A percentile compares a stretch with the other conserved stretches of the same genome.
Conservation (phyloP, 345 rosid genomes). For the Mercurialis annua region DNA sequence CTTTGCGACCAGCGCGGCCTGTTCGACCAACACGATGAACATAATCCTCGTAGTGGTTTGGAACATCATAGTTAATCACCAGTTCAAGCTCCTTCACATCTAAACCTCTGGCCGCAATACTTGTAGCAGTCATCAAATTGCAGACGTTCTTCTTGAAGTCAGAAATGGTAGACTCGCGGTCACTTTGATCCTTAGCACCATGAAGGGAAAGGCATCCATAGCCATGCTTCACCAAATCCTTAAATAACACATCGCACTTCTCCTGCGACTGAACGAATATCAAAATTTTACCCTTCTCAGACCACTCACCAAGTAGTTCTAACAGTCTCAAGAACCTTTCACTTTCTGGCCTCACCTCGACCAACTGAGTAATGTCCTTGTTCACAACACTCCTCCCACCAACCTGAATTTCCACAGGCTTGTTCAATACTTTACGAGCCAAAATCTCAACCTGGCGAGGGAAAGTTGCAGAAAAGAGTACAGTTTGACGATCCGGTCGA, state of each 20-base stretch:
- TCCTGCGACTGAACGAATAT: conserved; percentile 89
- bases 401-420: conserved; percentile 85
- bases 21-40: conserved; percentile 99
- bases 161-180: conserved; percentile 83
- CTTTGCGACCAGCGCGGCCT: conserved; percentile 92
- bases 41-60: conserved; percentile 94
- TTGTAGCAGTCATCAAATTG: conserved; percentile 82
- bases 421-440: conserved; percentile 83
- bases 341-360: conserved; percentile 89
- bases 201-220: conserved; percentile 95
- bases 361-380: conserved; percentile 83
- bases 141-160: conserved; percentile 94
- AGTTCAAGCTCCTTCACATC: conserved; percentile 97
- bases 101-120: conserved; percentile 95
- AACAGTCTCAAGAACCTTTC: conserved; percentile 80
- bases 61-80: conserved; percentile 83
- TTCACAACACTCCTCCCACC: conserved; percentile 99
- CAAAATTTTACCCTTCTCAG: conserved; percentile 85
- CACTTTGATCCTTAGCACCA: conserved; percentile 95
- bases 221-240: conserved; percentile 68
- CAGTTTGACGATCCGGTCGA: conserved; percentile 91
- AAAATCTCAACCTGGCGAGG: conserved; percentile 94
- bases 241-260: conserved; percentile 81
- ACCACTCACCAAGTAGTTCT: conserved; percentile 96
- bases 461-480: conserved; percentile 92